These are phyloP conservation scores for Ogataea angusta DNA, from an alignment of 805 yeast species.

Conservation along the genomic window DNA sequence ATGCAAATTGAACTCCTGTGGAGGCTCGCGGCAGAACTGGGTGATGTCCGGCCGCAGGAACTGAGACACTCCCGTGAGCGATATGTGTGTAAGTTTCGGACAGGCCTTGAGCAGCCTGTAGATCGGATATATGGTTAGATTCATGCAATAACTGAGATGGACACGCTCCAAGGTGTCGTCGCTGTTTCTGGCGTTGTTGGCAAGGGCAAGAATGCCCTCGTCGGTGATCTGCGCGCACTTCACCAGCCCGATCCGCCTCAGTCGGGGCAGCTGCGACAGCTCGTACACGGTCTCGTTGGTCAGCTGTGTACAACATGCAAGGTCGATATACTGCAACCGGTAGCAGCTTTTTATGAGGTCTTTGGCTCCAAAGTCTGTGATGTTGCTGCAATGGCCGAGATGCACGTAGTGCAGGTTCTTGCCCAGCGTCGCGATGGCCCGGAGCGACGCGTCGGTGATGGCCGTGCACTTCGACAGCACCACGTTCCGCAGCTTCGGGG, in stretches of 20 bases:
- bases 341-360: conserved; percentile 73
- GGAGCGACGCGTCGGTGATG: conserved; percentile 77
- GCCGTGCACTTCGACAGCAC: conserved; percentile 85
- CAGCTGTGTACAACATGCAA: conserved; percentile 89
- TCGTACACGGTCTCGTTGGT: conserved; percentile 81
- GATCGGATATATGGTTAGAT: conserved; percentile 75
- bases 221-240: conserved; percentile 88
- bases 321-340: conserved; percentile 85
- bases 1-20: conserved; percentile 83
- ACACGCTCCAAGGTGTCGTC: conserved; percentile 88
- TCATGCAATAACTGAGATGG: conserved; percentile 87
- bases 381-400: conserved; percentile 87
- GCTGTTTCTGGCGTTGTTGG: conserved; percentile 45
- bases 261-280: conserved; percentile 69
- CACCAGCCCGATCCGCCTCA: conserved; percentile 89
- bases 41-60: conserved; percentile 84
- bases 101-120: conserved; percentile 71
- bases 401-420: conserved; percentile 84
- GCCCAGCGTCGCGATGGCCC: conserved; percentile 69
- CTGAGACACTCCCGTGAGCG: conserved; percentile 89
- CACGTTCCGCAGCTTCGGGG: conserved; percentile 85
- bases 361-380: conserved; percentile 85
- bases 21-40: conserved; percentile 86
- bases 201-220: conserved; percentile 69
- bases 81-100: conserved; percentile 83